A percentile compares a stretch with the other conserved stretches of the same genome.
These are phyloP conservation scores for Cinnamomum micranthum DNA, from an alignment of 164 flowering plant species.

Conservation along the genomic window DNA sequence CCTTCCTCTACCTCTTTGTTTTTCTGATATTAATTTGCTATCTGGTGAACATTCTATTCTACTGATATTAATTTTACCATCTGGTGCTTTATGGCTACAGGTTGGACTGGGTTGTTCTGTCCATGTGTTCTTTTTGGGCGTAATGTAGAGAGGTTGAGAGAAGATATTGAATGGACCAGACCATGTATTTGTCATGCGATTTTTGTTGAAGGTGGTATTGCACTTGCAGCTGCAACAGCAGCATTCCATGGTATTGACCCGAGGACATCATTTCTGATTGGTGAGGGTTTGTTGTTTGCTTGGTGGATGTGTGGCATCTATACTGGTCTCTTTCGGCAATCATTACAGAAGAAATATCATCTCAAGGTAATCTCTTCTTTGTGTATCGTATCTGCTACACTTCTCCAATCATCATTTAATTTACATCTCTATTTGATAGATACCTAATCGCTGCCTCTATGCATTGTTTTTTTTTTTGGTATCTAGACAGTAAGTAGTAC, in stretches of 20 bases:
- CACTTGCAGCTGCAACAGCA: constrained; percentile 71
- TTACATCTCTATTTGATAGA: no score
- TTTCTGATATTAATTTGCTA: neutral
- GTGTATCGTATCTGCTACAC: neutral
- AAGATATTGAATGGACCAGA: constrained; percentile 70
- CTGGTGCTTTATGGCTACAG: constrained; percentile 26
- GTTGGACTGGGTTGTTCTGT: constrained; percentile 81
- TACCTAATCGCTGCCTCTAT: no score
- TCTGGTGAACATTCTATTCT: neutral
- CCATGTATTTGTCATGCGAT: constrained; percentile 88
- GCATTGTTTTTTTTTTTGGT: no score
- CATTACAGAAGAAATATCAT: constrained; percentile 88
- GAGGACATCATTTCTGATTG: constrained; percentile 62
- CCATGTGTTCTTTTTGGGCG: constrained; percentile 92
- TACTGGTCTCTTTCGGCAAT: constrained; percentile 79
- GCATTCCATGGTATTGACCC: constrained; percentile 81
- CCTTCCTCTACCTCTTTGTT: no score
- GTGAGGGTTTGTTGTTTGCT: constrained; percentile 71
- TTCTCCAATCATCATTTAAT: neutral
- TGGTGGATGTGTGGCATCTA: constrained; percentile 99
- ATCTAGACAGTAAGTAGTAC: no score
- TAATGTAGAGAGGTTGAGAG: constrained; percentile 67
- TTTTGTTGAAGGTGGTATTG: constrained; percentile 89
- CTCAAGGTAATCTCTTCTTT: constrained; percentile 57
- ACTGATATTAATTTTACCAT: neutral